These are phyloP conservation scores for Barnettozyma siamensis DNA, from an alignment of 805 yeast species.

Conservation along the genomic window DNA sequence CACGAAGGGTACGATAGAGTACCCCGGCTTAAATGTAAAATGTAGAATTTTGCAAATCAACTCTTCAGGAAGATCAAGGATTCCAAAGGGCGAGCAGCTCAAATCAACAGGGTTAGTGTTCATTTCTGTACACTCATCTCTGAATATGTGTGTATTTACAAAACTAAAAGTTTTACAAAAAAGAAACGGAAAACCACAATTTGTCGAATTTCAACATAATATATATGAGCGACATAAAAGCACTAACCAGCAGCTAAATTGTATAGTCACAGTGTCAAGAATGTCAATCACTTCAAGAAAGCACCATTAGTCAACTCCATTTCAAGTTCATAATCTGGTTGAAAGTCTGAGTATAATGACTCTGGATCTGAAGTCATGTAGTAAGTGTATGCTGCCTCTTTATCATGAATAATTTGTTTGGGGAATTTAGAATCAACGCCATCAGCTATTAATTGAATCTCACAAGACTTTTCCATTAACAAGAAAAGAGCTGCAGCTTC, in stretches of 20 bases:
- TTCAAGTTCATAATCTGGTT: slow-evolving; percentile 58
- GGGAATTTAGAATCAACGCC: slow-evolving; percentile 35
- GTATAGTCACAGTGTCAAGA: too few relatives aligned
- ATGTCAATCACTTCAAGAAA: slow-evolving; percentile 15
- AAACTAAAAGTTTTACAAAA: too few relatives aligned
- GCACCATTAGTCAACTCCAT: slow-evolving; percentile 25
- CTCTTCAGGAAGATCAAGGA: slow-evolving; percentile 16
- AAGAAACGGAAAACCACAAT: background rate
- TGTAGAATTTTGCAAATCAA: slow-evolving; percentile 11
- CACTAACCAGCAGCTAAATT: too few relatives aligned
- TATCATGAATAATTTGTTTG: slow-evolving; percentile 44
- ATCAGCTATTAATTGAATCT: slow-evolving; percentile 61
- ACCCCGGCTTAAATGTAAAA: slow-evolving; percentile 1
- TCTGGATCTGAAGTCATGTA: slow-evolving; percentile 60
- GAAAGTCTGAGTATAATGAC: slow-evolving; percentile 65
- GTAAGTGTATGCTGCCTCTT: slow-evolving; percentile 63
- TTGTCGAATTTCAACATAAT: background rate
- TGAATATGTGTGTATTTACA: too few relatives aligned
- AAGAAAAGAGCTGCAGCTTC: slow-evolving; percentile 68
- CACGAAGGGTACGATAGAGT: slow-evolving; percentile 13
- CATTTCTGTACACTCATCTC: too few relatives aligned
- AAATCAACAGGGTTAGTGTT: too few relatives aligned
- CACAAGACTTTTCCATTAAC: slow-evolving; percentile 58
- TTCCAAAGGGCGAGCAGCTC: too few relatives aligned
- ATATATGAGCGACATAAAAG: too few relatives aligned